Base-by-base conservation (phyloP, 164 flowering plant genomes). In the Vitis cinerea region DNA sequence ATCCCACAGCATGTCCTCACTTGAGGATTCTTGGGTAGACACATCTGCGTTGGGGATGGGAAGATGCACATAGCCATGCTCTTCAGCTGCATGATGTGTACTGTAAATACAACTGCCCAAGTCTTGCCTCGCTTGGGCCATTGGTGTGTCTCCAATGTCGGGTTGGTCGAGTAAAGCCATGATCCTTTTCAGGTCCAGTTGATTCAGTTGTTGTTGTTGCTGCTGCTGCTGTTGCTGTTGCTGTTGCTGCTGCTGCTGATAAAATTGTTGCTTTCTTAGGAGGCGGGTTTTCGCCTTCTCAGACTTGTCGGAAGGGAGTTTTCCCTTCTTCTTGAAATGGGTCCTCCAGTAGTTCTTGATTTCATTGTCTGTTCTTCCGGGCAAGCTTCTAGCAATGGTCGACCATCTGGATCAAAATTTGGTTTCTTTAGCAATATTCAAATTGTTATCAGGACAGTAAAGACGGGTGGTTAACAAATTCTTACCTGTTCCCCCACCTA, bases 401-500 rank as follows among this genome's bases (percentile, higher is more conserved):
- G 95, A 90, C 95, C 95, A 90, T 76, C 95, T 90, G 69, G 37
- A 51, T 4, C 27, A 4, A 29, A 3, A 48, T 47, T 58, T 1
- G 16, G 51, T 44, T 58, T 59, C 10, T 37, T 65, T 54, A 31
- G 12, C 8, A 7, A 50, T 47, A 37, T 37, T 37, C 31, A 31
- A 61, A 17, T 15, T 31, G 17, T 48, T 66, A 12, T 12, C 44
- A 37, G 3, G 44, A 63, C 0, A 23, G 27, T 53, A 23, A 16
- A 52, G 27, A 30, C 37, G 44, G 7, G 44, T 37, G 0, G 44
- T 37, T 37, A 3, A 37, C 44, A 37, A 37, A 37, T 37, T 37
- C 44, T 79, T 71, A 92, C 98, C 97, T 94, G 84, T 94, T 94
- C 37, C 98, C 98, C 97, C 94, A 94, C 57, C 79, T 85, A 65